Base-by-base conservation (phyloP, 352 stramenopile species). In the Phytophthora gonapodyides region DNA sequence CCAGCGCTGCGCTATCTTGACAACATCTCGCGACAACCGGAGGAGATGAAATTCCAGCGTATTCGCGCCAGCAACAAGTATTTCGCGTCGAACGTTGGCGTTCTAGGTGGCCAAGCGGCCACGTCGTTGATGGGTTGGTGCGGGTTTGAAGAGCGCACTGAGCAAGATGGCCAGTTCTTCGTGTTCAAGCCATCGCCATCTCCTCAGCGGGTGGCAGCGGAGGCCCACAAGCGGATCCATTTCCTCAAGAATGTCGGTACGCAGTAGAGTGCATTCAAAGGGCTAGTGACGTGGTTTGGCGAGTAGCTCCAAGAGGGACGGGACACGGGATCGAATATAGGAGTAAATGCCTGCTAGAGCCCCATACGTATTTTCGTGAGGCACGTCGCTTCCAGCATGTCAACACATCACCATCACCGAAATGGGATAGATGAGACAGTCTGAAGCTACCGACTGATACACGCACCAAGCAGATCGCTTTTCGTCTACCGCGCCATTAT, bases 21-120 rank as follows among this genome's bases (percentile, higher is more conserved):
- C 10, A 93, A 93, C 58, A 79, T 95, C n/a, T 59, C 64, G 0
- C 51, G 47, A 10, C 67, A 85, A 8, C 82, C 84, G 6, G 38
- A 67, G 6, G 82, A 95, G 10, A 19, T 30, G 1, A 91, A 89
- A 30, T 91, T 88, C 57, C 80, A 89, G 44, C 75, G 76, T 41
- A 92, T 95, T 55, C 82, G 80, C 30, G 70, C 70, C 10, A 84
- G 69, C 52, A 95, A 95, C 66, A 82, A 79, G 30, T 93, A 79
- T 40, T 95, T 95, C 35, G 54, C 53, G 8, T 69, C 71, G 5
- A 90, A 75, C 27, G 51, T 94, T 10, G 78, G 64, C 5, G 16
- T 37, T n/a, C 31, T 82, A 38, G 66, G 61, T 16, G 36, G 51
- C 10, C 48, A 61, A 36, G 38, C 37, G 5, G 54, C 61, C 13